phyloP scores from a whole-genome alignment of 129 eudicot genomes.

The Daucus carota region DNA sequence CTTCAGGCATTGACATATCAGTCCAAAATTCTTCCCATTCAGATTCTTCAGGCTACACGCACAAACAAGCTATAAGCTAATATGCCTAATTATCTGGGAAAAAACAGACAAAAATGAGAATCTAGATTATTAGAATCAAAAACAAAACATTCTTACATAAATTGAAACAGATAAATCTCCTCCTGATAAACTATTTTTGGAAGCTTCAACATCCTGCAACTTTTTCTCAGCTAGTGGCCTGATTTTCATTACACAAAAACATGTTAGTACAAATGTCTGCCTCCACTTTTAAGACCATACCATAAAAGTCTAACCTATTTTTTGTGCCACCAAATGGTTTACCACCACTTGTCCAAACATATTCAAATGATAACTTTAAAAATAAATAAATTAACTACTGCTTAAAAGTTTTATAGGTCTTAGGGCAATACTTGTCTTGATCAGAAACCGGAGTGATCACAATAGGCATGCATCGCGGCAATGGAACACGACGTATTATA shows the following conservation, averaged over 20 bases:
- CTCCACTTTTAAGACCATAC: neutral
- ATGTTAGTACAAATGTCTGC: neutral
- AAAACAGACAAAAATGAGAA: neutral
- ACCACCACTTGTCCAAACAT: constrained; percentile 13
- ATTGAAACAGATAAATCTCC: constrained; percentile 43
- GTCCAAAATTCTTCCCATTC: constrained; percentile 88
- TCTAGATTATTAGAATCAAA: constrained; percentile 10
- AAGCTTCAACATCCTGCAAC: constrained; percentile 39
- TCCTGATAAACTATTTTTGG: constrained; percentile 45
- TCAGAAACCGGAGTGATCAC: constrained; percentile 59
- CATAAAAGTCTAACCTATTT: neutral
- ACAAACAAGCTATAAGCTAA: neutral
- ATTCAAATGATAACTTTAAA: neutral
- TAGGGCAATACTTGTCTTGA: constrained; percentile 66
- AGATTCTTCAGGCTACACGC: constrained; percentile 61
- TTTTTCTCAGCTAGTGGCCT: constrained; percentile 50
- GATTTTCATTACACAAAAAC: constrained; percentile 31
- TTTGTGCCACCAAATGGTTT: neutral
- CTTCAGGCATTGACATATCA: constrained; percentile 72
- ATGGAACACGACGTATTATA: constrained; percentile 83
- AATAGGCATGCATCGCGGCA: constrained; percentile 72
- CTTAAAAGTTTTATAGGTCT: constrained; percentile 25
- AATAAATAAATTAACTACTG: neutral
- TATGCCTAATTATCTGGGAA: neutral
- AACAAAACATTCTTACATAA: constrained; percentile 40